Evolutionary conservation across 108 stramenopile species (phyloP).

Genomic region (Pseudonitzschia multistriata): DNA sequence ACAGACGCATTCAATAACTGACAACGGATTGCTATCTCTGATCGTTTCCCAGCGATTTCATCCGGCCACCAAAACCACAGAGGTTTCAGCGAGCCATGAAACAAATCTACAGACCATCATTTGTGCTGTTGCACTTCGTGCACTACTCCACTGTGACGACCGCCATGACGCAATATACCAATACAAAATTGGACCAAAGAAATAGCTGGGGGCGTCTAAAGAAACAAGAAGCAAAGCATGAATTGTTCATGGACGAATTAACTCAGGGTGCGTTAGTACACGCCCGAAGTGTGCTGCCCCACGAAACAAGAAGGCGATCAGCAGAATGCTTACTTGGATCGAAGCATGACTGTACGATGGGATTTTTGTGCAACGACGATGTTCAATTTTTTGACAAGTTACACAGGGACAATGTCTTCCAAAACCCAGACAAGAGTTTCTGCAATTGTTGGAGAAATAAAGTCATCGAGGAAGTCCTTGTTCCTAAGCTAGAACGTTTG

Average conservation of each 20-base stretch:
- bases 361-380: conserved; percentile 29
- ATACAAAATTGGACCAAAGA: conserved; percentile 5
- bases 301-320: conserved; percentile 30
- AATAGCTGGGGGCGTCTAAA: not conserved
- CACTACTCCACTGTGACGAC: conserved; percentile 81
- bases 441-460: conserved; percentile 64
- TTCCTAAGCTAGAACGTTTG: conserved; percentile 13
- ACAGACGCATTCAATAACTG: not conserved
- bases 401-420: conserved; percentile 23
- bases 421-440: conserved; percentile 45
- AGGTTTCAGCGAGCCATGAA: conserved; percentile 72
- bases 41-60: conserved; percentile 45
- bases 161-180: conserved; percentile 23
- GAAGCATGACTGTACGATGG: conserved; percentile 23
- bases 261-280: conserved; percentile 77
- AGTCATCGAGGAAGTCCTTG: conserved; percentile 23
- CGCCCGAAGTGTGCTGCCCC: conserved; percentile 37
- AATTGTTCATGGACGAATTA: conserved; percentile 56
- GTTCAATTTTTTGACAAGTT: conserved; percentile 25
- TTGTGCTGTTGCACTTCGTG: conserved; percentile 75
- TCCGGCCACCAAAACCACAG: conserved; percentile 68
- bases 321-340: conserved; percentile 27
- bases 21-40: not conserved
- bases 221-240: conserved; percentile 10
- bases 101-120: conserved; percentile 74